Percentiles rank a stretch among this genome's conserved stretches.
Conservation (phyloP, 352 stramenopile species). For the Vaucheria bursata region DNA sequence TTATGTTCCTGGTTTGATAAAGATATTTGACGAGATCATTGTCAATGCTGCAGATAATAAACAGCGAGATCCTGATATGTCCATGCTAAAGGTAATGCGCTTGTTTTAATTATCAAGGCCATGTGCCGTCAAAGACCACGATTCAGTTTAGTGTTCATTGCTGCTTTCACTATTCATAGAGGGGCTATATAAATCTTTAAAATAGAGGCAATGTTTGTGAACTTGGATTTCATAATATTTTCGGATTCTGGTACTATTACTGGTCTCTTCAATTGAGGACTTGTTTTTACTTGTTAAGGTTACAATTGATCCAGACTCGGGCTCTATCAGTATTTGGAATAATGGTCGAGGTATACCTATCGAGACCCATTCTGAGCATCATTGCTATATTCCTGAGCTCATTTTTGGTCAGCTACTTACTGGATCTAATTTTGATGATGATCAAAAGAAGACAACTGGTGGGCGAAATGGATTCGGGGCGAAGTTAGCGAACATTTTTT, state of each 20-base stretch:
- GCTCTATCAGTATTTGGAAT: conserved; percentile 90
- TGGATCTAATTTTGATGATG: conserved; percentile 96
- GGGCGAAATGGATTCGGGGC: conserved; percentile 86
- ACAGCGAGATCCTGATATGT: conserved; percentile 94
- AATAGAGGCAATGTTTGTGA: neutral
- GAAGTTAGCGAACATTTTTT: conserved; percentile 99
- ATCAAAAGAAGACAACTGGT: conserved; percentile 90
- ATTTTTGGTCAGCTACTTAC: conserved; percentile 98
- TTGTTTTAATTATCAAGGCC: neutral
- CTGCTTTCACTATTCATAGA: neutral
- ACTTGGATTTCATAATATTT: neutral
- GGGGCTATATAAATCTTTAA: neutral
- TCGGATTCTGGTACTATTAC: neutral
- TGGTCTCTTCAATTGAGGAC: neutral
- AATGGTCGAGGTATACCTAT: conserved; percentile 95
- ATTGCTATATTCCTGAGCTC: conserved; percentile 94
- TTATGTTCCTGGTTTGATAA: conserved; percentile 81
- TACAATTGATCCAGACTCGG: conserved; percentile 17
- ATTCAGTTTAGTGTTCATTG: neutral
- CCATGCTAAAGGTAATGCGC: conserved; percentile 93
- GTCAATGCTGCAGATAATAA: conserved; percentile 99
- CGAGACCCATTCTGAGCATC: conserved; percentile 87
- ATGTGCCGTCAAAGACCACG: neutral
- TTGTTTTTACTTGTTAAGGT: conserved; percentile 17
- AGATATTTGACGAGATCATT: conserved; percentile 99